Base-by-base conservation (phyloP, 176 grass and related monocot species). In the Bolboschoenus planiculmis region DNA sequence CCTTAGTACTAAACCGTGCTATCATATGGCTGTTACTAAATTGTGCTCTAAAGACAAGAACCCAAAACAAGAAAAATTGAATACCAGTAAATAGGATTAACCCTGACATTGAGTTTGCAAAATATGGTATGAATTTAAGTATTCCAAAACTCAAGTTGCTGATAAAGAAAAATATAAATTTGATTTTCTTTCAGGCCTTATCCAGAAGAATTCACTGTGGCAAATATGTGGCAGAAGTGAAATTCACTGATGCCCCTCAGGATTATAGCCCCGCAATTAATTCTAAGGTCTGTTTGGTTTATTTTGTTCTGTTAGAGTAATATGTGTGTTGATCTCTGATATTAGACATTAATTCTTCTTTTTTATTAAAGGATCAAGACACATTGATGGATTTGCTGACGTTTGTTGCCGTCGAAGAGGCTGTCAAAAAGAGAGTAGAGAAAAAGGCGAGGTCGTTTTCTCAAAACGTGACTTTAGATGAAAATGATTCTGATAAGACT, bases 221-320 rank as follows among this genome's bases (percentile, higher is more conserved):
- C 54, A 98, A 93, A 84, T 98, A 91, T 86, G 96, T 98, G 15
- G 96, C 96, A 16, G 96, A 98, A 71, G 92, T 90, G 85, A 98
- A 98, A 61, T 98, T 95, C 70, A 91, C 60, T 84, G 87, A 95
- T 33, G 86, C 90, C 64, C 83, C 90, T 31, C 90, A 91, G 73
- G 92, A 98, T 83, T 98, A 98, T 78, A 83, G 58, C 86, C 89
- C 86, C 39, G 82, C 83, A 87, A 95, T 95, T 84, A 54, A 74
- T 33, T 82, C 87, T 27, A 90, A 98, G 90, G 92, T 98, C 26
- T 46, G 56, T 60, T 0, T 81, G 81, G 26, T 79, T 77, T 87
- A 72, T 46, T 62, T 59, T 53, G 56, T 79, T 63, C 39, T 37
- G 70, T 23, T 58, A 26, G 39, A 62, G 13, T 27, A 39, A 20